A percentile compares a stretch with the other conserved stretches of the same genome.
These are phyloP conservation scores for Cocos nucifera DNA, from an alignment of 176 grass and related monocot species.

Conservation along the genomic window DNA sequence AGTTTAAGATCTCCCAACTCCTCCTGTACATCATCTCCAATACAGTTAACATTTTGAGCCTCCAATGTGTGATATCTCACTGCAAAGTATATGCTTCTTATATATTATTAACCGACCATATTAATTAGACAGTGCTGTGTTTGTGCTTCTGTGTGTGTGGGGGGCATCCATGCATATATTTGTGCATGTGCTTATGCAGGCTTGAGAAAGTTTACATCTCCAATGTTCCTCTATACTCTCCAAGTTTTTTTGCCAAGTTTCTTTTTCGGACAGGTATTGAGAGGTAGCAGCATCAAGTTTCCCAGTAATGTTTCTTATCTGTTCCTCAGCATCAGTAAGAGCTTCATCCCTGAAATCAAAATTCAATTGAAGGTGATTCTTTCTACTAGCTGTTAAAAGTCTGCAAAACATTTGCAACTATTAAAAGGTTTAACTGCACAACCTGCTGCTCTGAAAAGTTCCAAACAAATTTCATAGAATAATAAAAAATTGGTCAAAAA, in stretches of 20 bases:
- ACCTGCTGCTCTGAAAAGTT: too few species aligned
- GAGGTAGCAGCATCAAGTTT: conserved; percentile 70
- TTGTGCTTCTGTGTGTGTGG: too few species aligned
- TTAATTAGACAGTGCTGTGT: too few species aligned
- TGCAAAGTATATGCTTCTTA: conserved; percentile 28
- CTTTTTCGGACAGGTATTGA: conserved; percentile 65
- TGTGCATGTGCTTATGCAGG: neutral
- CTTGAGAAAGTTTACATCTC: conserved; percentile 56
- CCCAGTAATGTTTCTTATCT: conserved; percentile 46
- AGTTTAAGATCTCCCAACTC: conserved; percentile 63
- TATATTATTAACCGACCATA: neutral
- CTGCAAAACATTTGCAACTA: too few species aligned
- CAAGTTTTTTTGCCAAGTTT: conserved; percentile 70
- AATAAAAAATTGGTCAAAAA: too few species aligned
- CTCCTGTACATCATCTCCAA: conserved; percentile 60
- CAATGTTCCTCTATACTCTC: conserved; percentile 78
- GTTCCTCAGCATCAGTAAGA: conserved; percentile 59
- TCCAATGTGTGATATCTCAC: conserved; percentile 74
- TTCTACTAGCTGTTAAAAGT: too few species aligned
- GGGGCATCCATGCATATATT: too few species aligned
- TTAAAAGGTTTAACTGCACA: too few species aligned
- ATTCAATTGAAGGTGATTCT: conserved; percentile 9
- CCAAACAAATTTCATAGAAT: too few species aligned
- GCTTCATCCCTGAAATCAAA: conserved; percentile 59
- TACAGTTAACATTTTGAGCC: conserved; percentile 52